Base-by-base conservation (phyloP, 306 rosid genomes). In the Castanopsis chinensis region DNA sequence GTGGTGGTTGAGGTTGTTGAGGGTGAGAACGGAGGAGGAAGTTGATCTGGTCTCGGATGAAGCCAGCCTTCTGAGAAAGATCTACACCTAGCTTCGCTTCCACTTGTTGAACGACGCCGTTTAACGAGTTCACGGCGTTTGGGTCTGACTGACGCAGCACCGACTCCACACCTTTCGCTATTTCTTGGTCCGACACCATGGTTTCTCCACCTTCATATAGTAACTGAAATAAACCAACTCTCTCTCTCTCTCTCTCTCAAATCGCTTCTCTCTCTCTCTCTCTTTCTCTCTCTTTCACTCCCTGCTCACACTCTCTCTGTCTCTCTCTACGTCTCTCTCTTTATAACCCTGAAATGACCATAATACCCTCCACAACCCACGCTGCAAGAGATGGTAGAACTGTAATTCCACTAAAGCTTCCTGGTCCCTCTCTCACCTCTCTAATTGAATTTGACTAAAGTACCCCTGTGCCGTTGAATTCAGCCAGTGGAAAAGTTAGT, bases 21-120 rank as follows among this genome's bases (percentile, higher is more conserved):
- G 84, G 80, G 27, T 86, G 89, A 6, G 92, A 60, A 13, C 90
- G 90, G 81, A 91, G 92, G 82, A 91, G 90, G 80, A 85, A 78
- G 86, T 72, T 85, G 91, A 91, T 90, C 88, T 90, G 94, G 89
- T 91, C 97, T 56, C 90, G 87, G 74, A 91, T 91, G 81, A 91
- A 91, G 72, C 53, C 84, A 3, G 86, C 86, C 84, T 88, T 91
- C 88, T 89, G 91, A 14, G 92, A 83, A 15, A 91, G 93, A 86
- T 89, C 84, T 21, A 86, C 65, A 79, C 97, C 97, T 78, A 89
- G 86, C 70, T 87, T 80, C 5, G 86, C 93, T 55, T 87, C 97
- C 1, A 89, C 85, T 86, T 88, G 93, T 79, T 86, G 87, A 76
- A 91, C 92, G 84, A 91, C 90, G 54, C 84, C 91, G 89, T 76